Evolutionary conservation across 805 yeast genomes (phyloP).

Genomic region (Candida piceae): DNA sequence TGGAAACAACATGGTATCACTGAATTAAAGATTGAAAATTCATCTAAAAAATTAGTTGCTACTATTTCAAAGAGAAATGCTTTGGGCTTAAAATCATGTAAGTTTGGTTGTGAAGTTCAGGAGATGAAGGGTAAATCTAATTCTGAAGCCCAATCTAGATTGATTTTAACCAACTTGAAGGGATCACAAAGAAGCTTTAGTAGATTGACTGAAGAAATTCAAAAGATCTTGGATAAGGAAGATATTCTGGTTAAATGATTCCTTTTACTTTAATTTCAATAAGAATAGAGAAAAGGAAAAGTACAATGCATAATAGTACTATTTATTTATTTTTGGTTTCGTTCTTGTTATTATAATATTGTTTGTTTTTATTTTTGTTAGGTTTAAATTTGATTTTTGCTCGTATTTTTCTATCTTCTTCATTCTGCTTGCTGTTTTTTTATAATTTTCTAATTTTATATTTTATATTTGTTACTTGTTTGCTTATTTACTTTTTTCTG

Average conservation of each 20-base stretch:
- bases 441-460: too few relatives aligned
- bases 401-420: too few relatives aligned
- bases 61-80: constrained; percentile 57
- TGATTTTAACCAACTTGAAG: constrained; percentile 55
- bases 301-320: too few relatives aligned
- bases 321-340: too few relatives aligned
- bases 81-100: constrained; percentile 57
- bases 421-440: too few relatives aligned
- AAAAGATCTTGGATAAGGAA: constrained; percentile 60
- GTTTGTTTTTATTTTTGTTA: too few relatives aligned
- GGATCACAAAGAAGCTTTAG: constrained; percentile 63
- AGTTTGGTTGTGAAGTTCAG: constrained; percentile 52
- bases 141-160: constrained; percentile 34
- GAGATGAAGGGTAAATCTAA: constrained; percentile 30
- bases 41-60: constrained; percentile 48
- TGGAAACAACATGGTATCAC: constrained; percentile 72
- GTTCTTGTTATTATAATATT: too few relatives aligned
- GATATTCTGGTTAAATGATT: constrained; percentile 41
- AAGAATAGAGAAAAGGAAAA: too few relatives aligned
- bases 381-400: too few relatives aligned
- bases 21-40: constrained; percentile 43
- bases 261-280: too few relatives aligned
- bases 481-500: too few relatives aligned
- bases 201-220: constrained; percentile 57
- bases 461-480: too few relatives aligned